Evolutionary conservation across 306 rosid genomes (phyloP).

Genomic region (Macrotyloma uniflorum): DNA sequence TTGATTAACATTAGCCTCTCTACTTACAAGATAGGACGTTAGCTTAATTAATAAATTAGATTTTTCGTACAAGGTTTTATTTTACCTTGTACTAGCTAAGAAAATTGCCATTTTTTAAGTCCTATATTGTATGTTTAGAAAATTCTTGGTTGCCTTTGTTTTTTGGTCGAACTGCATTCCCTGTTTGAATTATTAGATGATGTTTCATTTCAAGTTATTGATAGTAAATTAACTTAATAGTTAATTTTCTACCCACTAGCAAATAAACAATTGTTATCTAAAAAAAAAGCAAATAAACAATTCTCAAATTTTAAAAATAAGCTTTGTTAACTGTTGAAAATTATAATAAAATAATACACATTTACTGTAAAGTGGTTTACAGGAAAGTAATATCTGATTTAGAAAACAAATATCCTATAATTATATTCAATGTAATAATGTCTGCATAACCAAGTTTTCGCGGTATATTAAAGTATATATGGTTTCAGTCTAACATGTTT

Average conservation of each 20-base stretch:
- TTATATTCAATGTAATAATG: too few species aligned
- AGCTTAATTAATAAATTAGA: conserved; percentile 1
- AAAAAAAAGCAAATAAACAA: too few species aligned
- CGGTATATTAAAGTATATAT: too few species aligned
- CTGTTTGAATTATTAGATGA: neutral
- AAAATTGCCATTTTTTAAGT: neutral
- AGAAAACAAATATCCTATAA: too few species aligned
- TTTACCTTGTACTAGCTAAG: neutral
- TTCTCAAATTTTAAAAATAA: neutral
- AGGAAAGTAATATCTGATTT: too few species aligned
- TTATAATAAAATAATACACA: too few species aligned
- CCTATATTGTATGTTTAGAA: neutral
- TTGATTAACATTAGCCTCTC: neutral
- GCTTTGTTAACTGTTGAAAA: neutral
- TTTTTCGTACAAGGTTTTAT: neutral
- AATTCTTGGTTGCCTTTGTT: neutral
- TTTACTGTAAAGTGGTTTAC: too few species aligned
- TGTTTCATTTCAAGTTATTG: neutral
- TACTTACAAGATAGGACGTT: neutral
- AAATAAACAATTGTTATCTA: neutral
- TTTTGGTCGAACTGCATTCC: neutral
- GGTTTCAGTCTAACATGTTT: too few species aligned
- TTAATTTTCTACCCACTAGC: neutral
- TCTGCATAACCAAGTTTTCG: too few species aligned
- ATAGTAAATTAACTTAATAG: neutral